These are phyloP conservation scores for Epichloe festucae DNA, from an alignment of 2,329 filamentous ascomycete genomes.

Conservation along the genomic window DNA sequence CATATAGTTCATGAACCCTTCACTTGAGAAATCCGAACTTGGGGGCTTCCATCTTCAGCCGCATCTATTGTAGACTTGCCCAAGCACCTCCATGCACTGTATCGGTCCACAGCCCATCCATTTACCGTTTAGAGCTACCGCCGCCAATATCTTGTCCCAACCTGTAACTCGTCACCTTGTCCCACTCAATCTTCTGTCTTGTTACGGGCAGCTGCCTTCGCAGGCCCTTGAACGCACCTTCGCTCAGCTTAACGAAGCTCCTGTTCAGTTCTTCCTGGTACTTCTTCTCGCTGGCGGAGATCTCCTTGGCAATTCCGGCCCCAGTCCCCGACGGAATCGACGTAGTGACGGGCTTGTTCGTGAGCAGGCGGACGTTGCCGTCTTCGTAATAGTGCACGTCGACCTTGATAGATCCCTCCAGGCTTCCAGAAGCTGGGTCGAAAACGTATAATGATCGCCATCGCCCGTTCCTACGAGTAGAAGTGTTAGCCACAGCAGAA, in stretches of 20 bases:
- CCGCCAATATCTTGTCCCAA: conserved; percentile 70
- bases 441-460: conserved; percentile 85
- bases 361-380: conserved; percentile 86
- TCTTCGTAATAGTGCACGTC: conserved; percentile 99
- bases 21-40: too few species aligned
- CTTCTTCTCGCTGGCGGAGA: conserved; percentile 70
- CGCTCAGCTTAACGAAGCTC: conserved; percentile 76
- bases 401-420: conserved; percentile 75
- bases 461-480: conserved; percentile 64
- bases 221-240: conserved; percentile 89
- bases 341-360: conserved; percentile 60
- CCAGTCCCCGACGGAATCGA: conserved; percentile 50
- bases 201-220: conserved; percentile 90
- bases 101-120: neutral
- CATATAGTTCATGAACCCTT: too few species aligned
- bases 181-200: conserved; percentile 98
- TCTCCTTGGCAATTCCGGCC: conserved; percentile 61
- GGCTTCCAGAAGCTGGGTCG: conserved; percentile 50
- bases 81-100: neutral
- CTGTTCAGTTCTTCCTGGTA: conserved; percentile 95
- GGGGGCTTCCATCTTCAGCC: neutral
- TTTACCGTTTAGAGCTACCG: conserved; percentile 43
- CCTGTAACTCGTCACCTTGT: conserved; percentile 89
- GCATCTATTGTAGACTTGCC: neutral
- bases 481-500: neutral